Percentiles rank a stretch among this genome's conserved stretches.
phyloP scores from a whole-genome alignment of 2,329 filamentous ascomycete species.

The Neopestalotiopsis rosae region DNA sequence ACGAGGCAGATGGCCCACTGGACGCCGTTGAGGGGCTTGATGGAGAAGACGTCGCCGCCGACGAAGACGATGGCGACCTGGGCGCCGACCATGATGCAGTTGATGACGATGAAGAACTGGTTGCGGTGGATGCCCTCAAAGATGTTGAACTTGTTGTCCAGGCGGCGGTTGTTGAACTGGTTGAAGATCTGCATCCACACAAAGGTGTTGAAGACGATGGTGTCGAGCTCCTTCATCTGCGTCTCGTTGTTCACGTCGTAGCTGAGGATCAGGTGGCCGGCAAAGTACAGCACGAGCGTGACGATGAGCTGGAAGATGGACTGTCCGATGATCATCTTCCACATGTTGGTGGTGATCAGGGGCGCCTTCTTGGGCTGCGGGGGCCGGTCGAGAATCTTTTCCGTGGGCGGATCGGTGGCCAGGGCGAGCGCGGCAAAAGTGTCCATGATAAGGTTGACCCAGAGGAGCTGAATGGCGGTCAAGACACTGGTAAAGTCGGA shows the following conservation, averaged over 20 bases:
- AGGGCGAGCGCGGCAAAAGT: slow-evolving; percentile 70
- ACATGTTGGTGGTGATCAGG: slow-evolving; percentile 73
- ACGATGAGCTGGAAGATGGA: slow-evolving; percentile 65
- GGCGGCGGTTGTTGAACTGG: slow-evolving; percentile 67
- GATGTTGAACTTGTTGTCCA: slow-evolving; percentile 68
- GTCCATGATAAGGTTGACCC: slow-evolving; percentile 75
- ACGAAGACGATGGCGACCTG: slow-evolving; percentile 64
- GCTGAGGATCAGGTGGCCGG: slow-evolving; percentile 58
- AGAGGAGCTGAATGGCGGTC: slow-evolving; percentile 70
- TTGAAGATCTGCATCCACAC: slow-evolving; percentile 79
- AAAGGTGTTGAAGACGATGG: slow-evolving; percentile 72
- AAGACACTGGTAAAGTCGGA: slow-evolving; percentile 62
- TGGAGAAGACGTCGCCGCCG: slow-evolving; percentile 59
- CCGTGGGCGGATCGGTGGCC: slow-evolving; percentile 66
- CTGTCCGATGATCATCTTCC: slow-evolving; percentile 70
- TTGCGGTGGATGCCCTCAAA: slow-evolving; percentile 63
- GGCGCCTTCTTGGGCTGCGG: slow-evolving; percentile 69
- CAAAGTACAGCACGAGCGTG: slow-evolving; percentile 66
- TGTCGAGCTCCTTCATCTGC: slow-evolving; percentile 54
- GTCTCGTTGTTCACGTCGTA: slow-evolving; percentile 48
- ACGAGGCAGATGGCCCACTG: slow-evolving; percentile 63
- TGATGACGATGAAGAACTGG: slow-evolving; percentile 63
- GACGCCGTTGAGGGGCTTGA: slow-evolving; percentile 51
- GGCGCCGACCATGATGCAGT: slow-evolving; percentile 60
- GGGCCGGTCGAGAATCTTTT: slow-evolving; percentile 59